Evolutionary conservation across 345 rosid species (phyloP), one percentile per base, ranked within the genome.

Genomic region (Brassica carinata): DNA sequence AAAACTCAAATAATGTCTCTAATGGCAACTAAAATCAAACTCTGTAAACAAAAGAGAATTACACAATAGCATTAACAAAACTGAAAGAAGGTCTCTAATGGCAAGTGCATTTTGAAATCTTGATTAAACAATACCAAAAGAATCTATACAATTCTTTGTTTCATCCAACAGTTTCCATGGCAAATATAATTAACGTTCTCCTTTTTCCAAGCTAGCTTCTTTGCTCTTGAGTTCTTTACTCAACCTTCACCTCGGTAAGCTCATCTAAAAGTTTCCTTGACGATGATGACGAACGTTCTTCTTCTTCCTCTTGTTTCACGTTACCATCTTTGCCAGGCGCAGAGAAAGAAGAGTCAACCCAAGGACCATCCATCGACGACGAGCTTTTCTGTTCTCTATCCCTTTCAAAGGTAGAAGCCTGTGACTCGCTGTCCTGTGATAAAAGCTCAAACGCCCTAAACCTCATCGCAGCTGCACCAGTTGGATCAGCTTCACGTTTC

Each of bases 381-480:
- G 89, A n/a, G 29, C 82, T 81, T 81, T 36, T 75, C 68, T 69
- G 31, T 27, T 75, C 85, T 80, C 83, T 80, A 15, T 82, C 89
- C 38, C 85, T 85, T 11, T 89, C 85, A 65, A 10, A 77, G 7
- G 69, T 80, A 2, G 95, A 87, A 31, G 69, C 68, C 61, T 71
- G 67, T 19, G 89, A 85, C 33, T 91, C 94, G 74, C 90, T 89
- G 74, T 93, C 93, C 5, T 88, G 88, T 13, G 90, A 88, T 34
- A 93, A 71, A 63, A 77, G 74, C 81, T 93, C 94, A 7, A 95
- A 88, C 70, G 99, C 96, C 79, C 77, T 90, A 87, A 93, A 93
- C 73, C 97, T 87, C 40, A 90, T 88, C 29, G 92, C 96, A 11
- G 75, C 85, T 18, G 82, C 78, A 48, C 83, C 76, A 40, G 0